These are phyloP conservation scores for Scheffersomyces lignosus DNA, from an alignment of 805 yeast genomes.

Conservation along the genomic window DNA sequence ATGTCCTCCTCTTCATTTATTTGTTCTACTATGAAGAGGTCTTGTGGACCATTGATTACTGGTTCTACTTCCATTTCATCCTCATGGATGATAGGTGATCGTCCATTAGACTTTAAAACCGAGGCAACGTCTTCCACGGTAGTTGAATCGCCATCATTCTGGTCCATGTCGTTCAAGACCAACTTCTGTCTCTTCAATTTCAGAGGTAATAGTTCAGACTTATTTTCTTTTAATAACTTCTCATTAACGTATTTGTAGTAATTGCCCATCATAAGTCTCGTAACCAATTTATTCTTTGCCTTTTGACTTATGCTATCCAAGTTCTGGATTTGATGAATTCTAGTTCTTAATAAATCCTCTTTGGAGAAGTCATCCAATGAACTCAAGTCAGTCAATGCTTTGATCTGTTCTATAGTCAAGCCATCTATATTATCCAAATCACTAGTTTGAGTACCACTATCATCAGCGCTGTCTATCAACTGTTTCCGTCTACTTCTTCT, in stretches of 20 bases:
- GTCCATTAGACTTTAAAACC: conserved; percentile 9
- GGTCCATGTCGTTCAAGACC: conserved; percentile 10
- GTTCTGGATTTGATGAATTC: conserved; percentile 49
- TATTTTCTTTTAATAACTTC: conserved; percentile 19
- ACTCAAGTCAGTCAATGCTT: conserved; percentile 35
- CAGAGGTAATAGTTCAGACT: conserved; percentile 4
- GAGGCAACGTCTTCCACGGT: neutral
- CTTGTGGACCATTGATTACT: neutral
- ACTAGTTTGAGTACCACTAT: conserved; percentile 18
- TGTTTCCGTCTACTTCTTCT: neutral
- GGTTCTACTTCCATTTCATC: conserved; percentile 12
- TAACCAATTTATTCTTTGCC: conserved; percentile 53
- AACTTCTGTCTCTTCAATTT: conserved; percentile 16
- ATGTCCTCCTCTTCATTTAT: conserved; percentile 4
- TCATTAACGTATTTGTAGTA: conserved; percentile 50
- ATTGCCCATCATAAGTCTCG: conserved; percentile 68
- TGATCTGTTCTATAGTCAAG: conserved; percentile 32
- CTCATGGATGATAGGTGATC: conserved; percentile 4
- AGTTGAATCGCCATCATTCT: neutral
- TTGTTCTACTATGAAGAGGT: neutral
- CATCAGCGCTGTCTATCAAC: conserved; percentile 5
- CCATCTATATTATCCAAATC: conserved; percentile 37
- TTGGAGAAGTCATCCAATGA: conserved; percentile 37
- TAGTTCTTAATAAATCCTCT: conserved; percentile 42
- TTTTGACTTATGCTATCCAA: conserved; percentile 37